These are phyloP conservation scores for Eucalyptus pauciflora DNA, from an alignment of 345 rosid genomes.

Conservation along the genomic window DNA sequence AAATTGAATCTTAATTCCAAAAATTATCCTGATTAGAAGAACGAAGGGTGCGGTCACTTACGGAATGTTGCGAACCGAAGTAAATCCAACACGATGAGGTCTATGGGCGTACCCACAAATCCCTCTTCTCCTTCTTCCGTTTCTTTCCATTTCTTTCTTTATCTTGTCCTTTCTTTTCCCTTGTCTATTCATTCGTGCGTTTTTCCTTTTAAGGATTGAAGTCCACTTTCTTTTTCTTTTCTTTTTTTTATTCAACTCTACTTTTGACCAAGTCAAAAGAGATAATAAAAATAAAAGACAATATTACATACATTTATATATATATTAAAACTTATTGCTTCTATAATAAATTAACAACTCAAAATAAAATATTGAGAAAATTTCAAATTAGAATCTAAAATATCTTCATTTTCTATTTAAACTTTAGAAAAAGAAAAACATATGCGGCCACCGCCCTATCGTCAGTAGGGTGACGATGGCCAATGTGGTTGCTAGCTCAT, in stretches of 20 bases:
- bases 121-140: neutral
- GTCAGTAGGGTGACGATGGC: accelerated
- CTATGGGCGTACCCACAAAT: accelerated
- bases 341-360: neutral
- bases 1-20: neutral
- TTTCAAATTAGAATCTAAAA: accelerated
- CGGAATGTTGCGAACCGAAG: accelerated
- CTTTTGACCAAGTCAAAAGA: neutral
- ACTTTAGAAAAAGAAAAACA: too few relatives aligned
- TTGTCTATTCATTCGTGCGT: neutral
- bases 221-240: neutral
- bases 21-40: too few relatives aligned
- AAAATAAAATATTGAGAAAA: neutral
- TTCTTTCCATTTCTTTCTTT: neutral
- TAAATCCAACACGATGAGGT: neutral
- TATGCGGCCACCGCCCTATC: too few relatives aligned
- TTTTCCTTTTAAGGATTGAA: neutral
- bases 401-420: too few relatives aligned
- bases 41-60: neutral
- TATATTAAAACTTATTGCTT: neutral
- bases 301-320: neutral
- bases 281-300: too few relatives aligned
- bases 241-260: neutral
- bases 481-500: too few relatives aligned
- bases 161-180: neutral